These are phyloP conservation scores for Saccharomycopsis microspora DNA, from an alignment of 805 yeast genomes.

Conservation along the genomic window DNA sequence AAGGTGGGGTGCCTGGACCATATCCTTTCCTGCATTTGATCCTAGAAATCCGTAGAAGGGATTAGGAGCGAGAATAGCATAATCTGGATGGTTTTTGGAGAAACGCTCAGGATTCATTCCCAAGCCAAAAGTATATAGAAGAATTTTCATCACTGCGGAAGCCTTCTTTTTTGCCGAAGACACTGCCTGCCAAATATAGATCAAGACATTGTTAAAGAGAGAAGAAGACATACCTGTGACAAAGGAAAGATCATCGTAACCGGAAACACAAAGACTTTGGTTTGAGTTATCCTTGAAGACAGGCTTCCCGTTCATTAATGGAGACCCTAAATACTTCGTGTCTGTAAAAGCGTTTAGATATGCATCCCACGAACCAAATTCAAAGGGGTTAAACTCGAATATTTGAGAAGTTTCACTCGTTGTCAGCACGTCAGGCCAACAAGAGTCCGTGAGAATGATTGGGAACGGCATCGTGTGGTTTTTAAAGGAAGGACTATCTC, in stretches of 20 bases:
- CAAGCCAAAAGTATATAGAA: slow-evolving; percentile 34
- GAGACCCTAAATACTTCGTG: slow-evolving; percentile 42
- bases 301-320: slow-evolving; percentile 29
- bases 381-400: slow-evolving; percentile 53
- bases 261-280: slow-evolving; percentile 32
- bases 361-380: slow-evolving; percentile 59
- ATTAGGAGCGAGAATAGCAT: slow-evolving; percentile 39
- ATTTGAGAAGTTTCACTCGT: slow-evolving; percentile 30
- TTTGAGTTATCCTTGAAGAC: slow-evolving; percentile 18
- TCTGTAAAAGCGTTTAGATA: slow-evolving; percentile 35
- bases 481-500: slow-evolving; percentile 47
- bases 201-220: slow-evolving; percentile 42
- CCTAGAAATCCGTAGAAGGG: slow-evolving; percentile 35
- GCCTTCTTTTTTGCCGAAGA: slow-evolving; percentile 23
- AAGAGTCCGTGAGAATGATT: slow-evolving; percentile 44
- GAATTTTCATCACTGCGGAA: slow-evolving; percentile 26
- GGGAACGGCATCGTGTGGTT: slow-evolving; percentile 63
- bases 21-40: slow-evolving; percentile 19
- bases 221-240: slow-evolving; percentile 56
- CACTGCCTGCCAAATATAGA: slow-evolving; percentile 33
- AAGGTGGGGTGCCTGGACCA: slow-evolving; percentile 23
- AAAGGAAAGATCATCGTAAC: slow-evolving; percentile 49
- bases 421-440: slow-evolving; percentile 25
- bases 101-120: slow-evolving; percentile 25
- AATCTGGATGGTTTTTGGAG: slow-evolving; percentile 35